Conservation (phyloP, 257 asterid genomes). For the Nyctanthes arbortristis region DNA sequence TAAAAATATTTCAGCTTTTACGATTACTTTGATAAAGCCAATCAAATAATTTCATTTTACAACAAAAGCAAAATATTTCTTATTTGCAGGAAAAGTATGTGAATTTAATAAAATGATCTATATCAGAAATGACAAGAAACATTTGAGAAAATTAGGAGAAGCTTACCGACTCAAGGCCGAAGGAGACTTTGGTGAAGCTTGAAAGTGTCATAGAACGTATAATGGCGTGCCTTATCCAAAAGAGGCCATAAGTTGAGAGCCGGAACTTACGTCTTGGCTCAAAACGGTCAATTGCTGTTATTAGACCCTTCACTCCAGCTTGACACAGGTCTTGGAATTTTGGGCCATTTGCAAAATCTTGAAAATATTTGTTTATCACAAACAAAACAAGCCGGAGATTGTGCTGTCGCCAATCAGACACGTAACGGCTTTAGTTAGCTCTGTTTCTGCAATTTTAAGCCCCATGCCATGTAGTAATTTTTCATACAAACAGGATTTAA, state of each 20-base stretch:
- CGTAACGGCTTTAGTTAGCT: constrained; percentile 23
- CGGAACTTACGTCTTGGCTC: constrained; percentile 74
- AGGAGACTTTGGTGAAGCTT: constrained; percentile 90
- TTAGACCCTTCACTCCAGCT: constrained; percentile 96
- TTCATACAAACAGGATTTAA: neutral
- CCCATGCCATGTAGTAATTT: neutral
- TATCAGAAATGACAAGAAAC: constrained; percentile 8
- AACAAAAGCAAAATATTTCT: neutral
- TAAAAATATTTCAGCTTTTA: constrained; percentile 11
- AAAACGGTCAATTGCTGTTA: constrained; percentile 86
- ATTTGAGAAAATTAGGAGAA: constrained; percentile 6
- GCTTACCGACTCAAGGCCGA: constrained; percentile 92
- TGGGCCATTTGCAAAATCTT: constrained; percentile 70
- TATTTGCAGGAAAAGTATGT: neutral
- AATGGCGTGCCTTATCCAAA: constrained; percentile 93
- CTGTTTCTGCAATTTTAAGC: neutral
- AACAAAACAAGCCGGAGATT: constrained; percentile 91
- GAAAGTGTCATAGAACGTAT: constrained; percentile 87
- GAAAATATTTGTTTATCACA: constrained; percentile 90
- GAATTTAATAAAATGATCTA: no score
- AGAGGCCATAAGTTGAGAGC: constrained; percentile 84
- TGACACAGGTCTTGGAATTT: constrained; percentile 90
- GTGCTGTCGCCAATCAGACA: constrained; percentile 61
- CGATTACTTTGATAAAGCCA: neutral
- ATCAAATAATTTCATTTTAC: neutral